These are phyloP conservation scores for Cryphonectria naterciae DNA, from an alignment of 2,329 filamentous ascomycete species.

Conservation along the genomic window DNA sequence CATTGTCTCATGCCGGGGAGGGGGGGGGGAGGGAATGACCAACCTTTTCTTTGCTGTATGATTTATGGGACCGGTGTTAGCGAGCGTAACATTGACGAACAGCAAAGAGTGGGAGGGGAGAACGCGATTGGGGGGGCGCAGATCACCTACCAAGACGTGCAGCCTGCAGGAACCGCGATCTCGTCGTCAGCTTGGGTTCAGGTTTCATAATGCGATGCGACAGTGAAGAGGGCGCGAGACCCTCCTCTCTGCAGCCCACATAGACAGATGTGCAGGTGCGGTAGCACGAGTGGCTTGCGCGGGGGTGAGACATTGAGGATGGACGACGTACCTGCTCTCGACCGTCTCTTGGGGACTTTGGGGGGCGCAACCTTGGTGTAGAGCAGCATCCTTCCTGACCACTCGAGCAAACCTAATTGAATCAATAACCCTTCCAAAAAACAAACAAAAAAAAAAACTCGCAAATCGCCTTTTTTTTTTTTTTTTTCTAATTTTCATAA, in stretches of 20 bases:
- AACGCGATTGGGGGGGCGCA: background rate
- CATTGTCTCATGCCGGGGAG: background rate
- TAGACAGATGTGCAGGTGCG: background rate
- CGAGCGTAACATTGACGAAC: constrained; percentile 27
- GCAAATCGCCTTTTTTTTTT: background rate
- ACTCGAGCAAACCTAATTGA: background rate
- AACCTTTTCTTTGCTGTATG: constrained; percentile 59
- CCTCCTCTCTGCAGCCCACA: background rate
- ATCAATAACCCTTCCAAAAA: background rate
- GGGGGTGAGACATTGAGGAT: background rate
- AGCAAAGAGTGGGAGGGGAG: background rate
- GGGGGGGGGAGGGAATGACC: constrained; percentile 26
- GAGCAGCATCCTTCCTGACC: constrained; percentile 52
- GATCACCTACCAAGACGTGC: constrained; percentile 54
- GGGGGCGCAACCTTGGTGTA: constrained; percentile 61
- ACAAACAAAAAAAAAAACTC: too few species aligned
- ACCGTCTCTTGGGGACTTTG: constrained; percentile 63
- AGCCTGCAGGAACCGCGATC: constrained; percentile 44
- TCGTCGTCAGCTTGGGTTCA: constrained; percentile 33
- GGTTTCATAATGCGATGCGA: background rate
- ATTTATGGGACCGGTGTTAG: constrained; percentile 11
- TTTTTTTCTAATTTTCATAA: background rate
- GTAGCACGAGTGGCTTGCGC: background rate
- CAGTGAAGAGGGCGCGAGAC: background rate
- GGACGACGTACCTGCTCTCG: constrained; percentile 57